Percentiles rank a stretch among this genome's conserved stretches.
These are phyloP conservation scores for Rhinocladiella similis DNA, from an alignment of 2,329 filamentous ascomycete species.

Conservation along the genomic window DNA sequence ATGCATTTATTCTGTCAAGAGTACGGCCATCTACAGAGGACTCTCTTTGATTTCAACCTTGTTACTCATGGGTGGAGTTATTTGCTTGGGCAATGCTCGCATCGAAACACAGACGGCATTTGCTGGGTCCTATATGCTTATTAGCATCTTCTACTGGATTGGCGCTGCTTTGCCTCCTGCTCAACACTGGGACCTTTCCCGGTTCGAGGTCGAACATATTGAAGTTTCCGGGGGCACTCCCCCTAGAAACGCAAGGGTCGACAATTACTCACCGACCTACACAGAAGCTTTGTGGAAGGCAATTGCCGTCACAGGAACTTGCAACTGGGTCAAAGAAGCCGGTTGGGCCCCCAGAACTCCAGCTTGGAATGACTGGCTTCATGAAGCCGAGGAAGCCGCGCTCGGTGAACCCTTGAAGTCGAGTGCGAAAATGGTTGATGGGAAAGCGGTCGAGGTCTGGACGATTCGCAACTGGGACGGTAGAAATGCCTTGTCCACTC, in stretches of 20 bases:
- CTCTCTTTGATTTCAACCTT: constrained; percentile 51
- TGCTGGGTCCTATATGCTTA: constrained; percentile 51
- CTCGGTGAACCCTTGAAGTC: constrained; percentile 24
- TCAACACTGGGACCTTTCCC: constrained; percentile 51
- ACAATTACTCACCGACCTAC: constrained; percentile 33
- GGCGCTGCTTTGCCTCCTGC: too few species aligned
- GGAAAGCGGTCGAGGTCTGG: constrained; percentile 24
- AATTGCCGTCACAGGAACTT: constrained; percentile 47
- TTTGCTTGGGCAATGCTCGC: constrained; percentile 53
- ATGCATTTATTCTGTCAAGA: constrained; percentile 48
- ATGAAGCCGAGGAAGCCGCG: constrained; percentile 34
- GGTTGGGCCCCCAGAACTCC: constrained; percentile 43
- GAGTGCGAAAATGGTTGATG: constrained; percentile 12
- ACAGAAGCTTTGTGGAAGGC: too few species aligned
- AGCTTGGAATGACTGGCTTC: constrained; percentile 45
- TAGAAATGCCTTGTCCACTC: constrained; percentile 25
- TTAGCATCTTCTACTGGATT: constrained; percentile 53
- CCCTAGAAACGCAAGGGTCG: constrained; percentile 32
- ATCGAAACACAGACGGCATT: constrained; percentile 50
- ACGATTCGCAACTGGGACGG: constrained; percentile 30
- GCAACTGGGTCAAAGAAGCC: constrained; percentile 43
- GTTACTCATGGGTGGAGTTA: too few species aligned
- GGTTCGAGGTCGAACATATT: constrained; percentile 39
- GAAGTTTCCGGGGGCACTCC: constrained; percentile 27
- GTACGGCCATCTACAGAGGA: constrained; percentile 43